These are phyloP conservation scores for Buddleja alternifolia DNA, from an alignment of 257 asterid genomes.

Conservation along the genomic window DNA sequence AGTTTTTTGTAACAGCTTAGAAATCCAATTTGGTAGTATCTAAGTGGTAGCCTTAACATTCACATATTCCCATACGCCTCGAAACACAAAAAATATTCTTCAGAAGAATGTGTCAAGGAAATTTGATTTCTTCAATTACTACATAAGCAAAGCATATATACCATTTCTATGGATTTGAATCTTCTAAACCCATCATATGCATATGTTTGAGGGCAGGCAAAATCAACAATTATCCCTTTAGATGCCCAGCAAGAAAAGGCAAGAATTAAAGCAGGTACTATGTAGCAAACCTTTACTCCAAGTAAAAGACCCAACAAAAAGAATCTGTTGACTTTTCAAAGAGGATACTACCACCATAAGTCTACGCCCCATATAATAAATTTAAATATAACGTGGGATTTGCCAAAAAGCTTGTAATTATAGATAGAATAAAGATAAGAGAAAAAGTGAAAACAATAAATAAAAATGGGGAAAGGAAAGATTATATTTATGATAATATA, in stretches of 20 bases:
- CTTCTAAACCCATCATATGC: constrained; percentile 14
- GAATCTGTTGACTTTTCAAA: constrained; percentile 28
- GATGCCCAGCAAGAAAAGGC: constrained; percentile 40
- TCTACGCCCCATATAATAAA: constrained; percentile 25
- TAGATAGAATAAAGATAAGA: not conserved
- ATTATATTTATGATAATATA: constrained; percentile 36
- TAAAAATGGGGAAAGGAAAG: constrained; percentile 43
- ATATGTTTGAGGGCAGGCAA: constrained; percentile 23
- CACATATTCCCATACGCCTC: no score
- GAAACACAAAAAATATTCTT: no score
- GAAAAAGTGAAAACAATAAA: constrained; percentile 3
- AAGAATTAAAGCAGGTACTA: constrained; percentile 40
- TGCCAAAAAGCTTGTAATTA: constrained; percentile 4
- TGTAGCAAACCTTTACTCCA: constrained; percentile 33
- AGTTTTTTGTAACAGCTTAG: no score
- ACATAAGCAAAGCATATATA: no score
- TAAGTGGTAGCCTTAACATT: no score
- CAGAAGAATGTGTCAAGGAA: no score
- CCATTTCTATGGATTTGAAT: not conserved
- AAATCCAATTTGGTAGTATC: no score
- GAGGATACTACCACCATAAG: not conserved
- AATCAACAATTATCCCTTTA: constrained; percentile 41
- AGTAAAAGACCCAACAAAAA: constrained; percentile 32
- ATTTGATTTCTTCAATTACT: no score
- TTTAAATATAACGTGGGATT: constrained; percentile 12